phyloP scores from a whole-genome alignment of 2,329 filamentous ascomycete genomes.

The Neonectria coccinea region DNA sequence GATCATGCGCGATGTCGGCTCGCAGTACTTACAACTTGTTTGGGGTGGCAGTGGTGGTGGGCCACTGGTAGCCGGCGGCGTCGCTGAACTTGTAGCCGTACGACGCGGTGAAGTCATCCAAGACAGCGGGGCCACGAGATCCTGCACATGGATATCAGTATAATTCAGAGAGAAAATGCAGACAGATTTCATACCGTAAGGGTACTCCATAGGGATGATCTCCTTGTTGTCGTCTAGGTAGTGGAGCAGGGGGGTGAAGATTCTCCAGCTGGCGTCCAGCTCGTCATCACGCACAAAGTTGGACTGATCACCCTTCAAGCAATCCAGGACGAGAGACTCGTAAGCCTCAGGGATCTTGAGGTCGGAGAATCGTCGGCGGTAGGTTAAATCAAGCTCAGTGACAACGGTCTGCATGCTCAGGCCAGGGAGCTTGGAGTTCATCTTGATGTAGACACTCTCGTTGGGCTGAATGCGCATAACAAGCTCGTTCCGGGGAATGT shows the following conservation, averaged over 20 bases:
- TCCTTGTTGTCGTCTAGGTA: conserved; percentile 99
- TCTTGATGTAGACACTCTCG: conserved; percentile 99
- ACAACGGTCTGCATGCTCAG: conserved; percentile 99
- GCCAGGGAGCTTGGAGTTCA: conserved; percentile 99
- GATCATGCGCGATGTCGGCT: conserved; percentile 31
- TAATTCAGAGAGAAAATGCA: neutral
- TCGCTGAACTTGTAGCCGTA: conserved; percentile 99
- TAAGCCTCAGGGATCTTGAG: conserved; percentile 99
- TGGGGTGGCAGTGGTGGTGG: conserved; percentile 75
- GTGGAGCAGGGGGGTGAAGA: conserved; percentile 96
- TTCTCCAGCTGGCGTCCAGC: conserved; percentile 96
- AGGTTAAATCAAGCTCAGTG: conserved; percentile 97
- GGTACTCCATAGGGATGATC: conserved; percentile 99
- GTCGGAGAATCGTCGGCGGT: conserved; percentile 97
- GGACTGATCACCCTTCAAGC: conserved; percentile 98
- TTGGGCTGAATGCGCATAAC: conserved; percentile 99
- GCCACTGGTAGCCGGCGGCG: conserved; percentile 95
- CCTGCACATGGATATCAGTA: conserved; percentile 66
- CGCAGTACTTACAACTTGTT: conserved; percentile 81
- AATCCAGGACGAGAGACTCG: conserved; percentile 96
- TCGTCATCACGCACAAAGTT: conserved; percentile 99
- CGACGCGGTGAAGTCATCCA: conserved; percentile 97
- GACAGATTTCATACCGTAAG: conserved; percentile 78
- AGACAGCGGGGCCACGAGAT: conserved; percentile 93
- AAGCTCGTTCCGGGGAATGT: conserved; percentile 98